These are phyloP conservation scores for Aspergillus wentii DNA, from an alignment of 495 filamentous ascomycete species.

Conservation along the genomic window DNA sequence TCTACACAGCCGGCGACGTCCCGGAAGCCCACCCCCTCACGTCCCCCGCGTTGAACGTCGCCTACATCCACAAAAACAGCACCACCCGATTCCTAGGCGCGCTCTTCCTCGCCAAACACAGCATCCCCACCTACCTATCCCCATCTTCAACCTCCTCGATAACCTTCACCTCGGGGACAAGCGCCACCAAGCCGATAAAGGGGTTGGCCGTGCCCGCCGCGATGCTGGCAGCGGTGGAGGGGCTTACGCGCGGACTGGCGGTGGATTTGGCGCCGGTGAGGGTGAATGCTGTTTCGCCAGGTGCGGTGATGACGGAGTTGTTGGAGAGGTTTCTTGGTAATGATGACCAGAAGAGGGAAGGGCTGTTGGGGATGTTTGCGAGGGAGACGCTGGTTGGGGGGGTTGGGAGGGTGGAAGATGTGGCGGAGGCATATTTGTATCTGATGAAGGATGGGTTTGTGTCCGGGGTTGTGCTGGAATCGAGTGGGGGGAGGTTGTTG, in stretches of 20 bases:
- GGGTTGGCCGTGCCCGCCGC: slow-evolving; percentile 37
- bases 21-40: slow-evolving; percentile 27
- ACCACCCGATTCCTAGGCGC: slow-evolving; percentile 51
- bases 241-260: slow-evolving; percentile 48
- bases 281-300: slow-evolving; percentile 56
- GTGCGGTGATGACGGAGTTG: slow-evolving; percentile 50
- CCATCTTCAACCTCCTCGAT: slow-evolving; percentile 36
- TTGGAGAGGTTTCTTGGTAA: slow-evolving; percentile 24
- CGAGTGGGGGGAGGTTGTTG: no score
- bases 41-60: slow-evolving; percentile 28
- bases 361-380: no score
- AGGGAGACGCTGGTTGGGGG: no score
- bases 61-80: slow-evolving; percentile 25
- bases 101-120: slow-evolving; percentile 50
- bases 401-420: no score
- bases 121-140: slow-evolving; percentile 37
- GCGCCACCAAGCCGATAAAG: slow-evolving; percentile 36
- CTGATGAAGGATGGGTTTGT: no score
- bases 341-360: slow-evolving; percentile 14
- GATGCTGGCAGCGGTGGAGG: slow-evolving; percentile 29
- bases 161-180: slow-evolving; percentile 49
- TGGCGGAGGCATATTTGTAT: no score
- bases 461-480: no score
- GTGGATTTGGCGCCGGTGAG: slow-evolving; percentile 54
- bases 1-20: slow-evolving; percentile 54